Evolutionary conservation across 768 basidiomycete species (phyloP).

Genomic region (Tulasnella sp.): DNA sequence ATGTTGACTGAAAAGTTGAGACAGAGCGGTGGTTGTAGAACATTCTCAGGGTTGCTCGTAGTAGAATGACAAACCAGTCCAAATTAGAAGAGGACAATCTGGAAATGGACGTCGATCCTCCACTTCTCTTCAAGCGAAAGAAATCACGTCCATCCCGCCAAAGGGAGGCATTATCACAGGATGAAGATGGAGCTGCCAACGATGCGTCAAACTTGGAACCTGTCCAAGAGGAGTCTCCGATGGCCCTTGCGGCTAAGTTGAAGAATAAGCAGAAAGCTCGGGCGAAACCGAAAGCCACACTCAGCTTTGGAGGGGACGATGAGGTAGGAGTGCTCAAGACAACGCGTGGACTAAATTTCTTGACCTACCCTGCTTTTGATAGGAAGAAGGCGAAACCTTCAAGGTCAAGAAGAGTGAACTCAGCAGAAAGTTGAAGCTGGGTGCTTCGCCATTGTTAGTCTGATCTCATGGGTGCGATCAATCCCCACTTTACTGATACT

Average conservation of each 20-base stretch:
- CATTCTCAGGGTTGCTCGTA: no score
- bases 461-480: not conserved
- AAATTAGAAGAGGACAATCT: no score
- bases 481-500: not conserved
- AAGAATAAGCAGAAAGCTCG: conserved; percentile 57
- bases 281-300: conserved; percentile 46
- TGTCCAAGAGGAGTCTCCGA: conserved; percentile 16
- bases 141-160: conserved; percentile 10
- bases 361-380: not conserved
- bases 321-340: conserved; percentile 36
- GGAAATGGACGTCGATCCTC: conserved; percentile 6
- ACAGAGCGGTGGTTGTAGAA: no score
- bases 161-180: not conserved
- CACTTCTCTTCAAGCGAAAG: conserved; percentile 15
- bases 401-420: conserved; percentile 70
- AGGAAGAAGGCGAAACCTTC: conserved; percentile 50
- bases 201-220: not conserved
- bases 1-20: no score
- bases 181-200: not conserved
- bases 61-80: no score
- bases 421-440: conserved; percentile 38
- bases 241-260: conserved; percentile 32
- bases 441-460: conserved; percentile 4
- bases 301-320: conserved; percentile 65
- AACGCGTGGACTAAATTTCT: conserved; percentile 6